Evolutionary conservation across 1,139 yeast species (phyloP).

Genomic region (Debaryomycetaceae sp.): DNA sequence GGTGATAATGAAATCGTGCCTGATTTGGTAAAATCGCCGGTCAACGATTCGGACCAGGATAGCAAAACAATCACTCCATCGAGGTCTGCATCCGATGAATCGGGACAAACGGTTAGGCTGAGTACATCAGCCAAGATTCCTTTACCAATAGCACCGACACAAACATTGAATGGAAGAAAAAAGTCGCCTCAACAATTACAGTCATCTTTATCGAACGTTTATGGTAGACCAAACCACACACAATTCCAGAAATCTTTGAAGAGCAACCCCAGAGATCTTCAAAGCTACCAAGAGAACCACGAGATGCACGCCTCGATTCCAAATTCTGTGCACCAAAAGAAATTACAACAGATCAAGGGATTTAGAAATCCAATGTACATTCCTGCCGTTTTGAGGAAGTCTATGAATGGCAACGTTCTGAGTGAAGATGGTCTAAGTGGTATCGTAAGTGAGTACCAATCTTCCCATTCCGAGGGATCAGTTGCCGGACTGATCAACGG

Average conservation of each 20-base stretch:
- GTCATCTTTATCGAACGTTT: not conserved
- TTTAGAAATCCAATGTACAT: conserved; percentile 83
- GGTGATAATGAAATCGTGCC: not conserved
- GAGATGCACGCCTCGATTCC: not conserved
- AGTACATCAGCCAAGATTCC: not conserved
- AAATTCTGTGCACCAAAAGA: conserved; percentile 10
- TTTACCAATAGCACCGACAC: not conserved
- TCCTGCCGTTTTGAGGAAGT: conserved; percentile 81
- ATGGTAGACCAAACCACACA: too few species aligned
- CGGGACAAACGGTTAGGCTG: not conserved
- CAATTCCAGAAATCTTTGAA: not conserved
- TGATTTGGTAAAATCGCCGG: not conserved
- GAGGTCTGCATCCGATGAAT: not conserved
- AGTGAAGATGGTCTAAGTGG: not conserved
- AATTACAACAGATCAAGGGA: conserved; percentile 57
- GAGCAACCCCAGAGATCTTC: not conserved
- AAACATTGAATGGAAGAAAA: not conserved
- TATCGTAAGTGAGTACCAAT: not conserved
- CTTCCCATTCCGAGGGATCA: not conserved
- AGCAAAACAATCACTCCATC: not conserved
- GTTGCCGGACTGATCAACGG: not conserved
- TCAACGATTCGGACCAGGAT: not conserved
- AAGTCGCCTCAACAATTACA: not conserved
- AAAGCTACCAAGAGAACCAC: not conserved
- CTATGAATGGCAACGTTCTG: conserved; percentile 9